Evolutionary conservation across 1,139 yeast genomes (phyloP).

Genomic region (Blastobotrys arbuscula): DNA sequence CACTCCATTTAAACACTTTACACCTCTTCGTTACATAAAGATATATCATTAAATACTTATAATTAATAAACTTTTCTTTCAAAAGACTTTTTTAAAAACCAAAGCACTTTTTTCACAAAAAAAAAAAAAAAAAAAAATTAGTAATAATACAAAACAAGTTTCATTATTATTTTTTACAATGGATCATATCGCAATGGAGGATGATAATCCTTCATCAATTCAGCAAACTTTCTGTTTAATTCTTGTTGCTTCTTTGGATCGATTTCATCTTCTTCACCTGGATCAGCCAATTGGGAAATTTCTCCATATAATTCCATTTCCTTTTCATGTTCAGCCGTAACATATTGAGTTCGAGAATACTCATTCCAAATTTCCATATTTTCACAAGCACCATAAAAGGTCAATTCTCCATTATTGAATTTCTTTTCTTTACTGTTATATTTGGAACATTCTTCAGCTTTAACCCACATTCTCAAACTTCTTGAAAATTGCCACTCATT

Average conservation of each 20-base stretch:
- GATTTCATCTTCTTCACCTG: constrained; percentile 11
- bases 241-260: constrained; percentile 9
- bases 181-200: constrained; percentile 21
- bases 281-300: constrained; percentile 11
- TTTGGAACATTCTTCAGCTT: constrained; percentile 19
- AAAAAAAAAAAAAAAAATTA: too few species aligned
- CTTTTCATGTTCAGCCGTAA: constrained; percentile 22
- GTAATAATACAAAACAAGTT: too few species aligned
- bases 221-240: constrained; percentile 15
- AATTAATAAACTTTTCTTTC: too few species aligned
- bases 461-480: constrained; percentile 25
- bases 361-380: constrained; percentile 22
- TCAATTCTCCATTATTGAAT: constrained; percentile 18
- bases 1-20: too few species aligned
- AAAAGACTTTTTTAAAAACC: too few species aligned
- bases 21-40: too few species aligned
- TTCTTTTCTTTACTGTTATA: constrained; percentile 18
- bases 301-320: constrained; percentile 23
- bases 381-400: constrained; percentile 29
- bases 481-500: constrained; percentile 20
- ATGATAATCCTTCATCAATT: constrained; percentile 14
- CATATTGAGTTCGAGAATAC: constrained; percentile 20
- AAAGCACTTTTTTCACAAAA: too few species aligned
- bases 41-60: too few species aligned
- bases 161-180: background rate